Base-by-base conservation (phyloP, 2,329 filamentous ascomycete genomes). In the Diplocarpon mali region DNA sequence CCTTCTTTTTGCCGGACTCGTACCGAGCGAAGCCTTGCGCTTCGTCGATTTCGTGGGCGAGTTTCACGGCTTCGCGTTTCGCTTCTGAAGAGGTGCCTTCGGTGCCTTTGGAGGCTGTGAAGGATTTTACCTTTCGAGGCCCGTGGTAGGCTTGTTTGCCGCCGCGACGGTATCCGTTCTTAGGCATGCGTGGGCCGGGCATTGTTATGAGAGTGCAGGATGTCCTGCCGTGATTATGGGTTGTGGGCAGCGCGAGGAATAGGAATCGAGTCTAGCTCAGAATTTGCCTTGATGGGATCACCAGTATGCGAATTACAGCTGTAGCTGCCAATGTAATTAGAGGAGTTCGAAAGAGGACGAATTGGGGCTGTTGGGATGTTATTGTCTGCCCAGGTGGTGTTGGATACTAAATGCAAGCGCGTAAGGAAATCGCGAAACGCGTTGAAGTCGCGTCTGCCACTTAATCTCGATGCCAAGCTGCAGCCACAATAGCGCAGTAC, bases 61-160 rank as follows among this genome's bases (percentile, higher is more conserved):
- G 76, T 45, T 80, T 79, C 38, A 80, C 83, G 31, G 87, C 81
- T 67, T 98, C 89, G 67, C 86, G 79, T 65, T 87, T 93, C 66
- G 98, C 92, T 71, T 95, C 87, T 58, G 86, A 80, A 7, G 89
- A 93, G 1, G 88, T 96, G 42, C 77, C 82, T 69, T 98, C 93
- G 44, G 78, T 80, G 45, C 83, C 78, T 20, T 80, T 78, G 7
- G 83, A 81, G 29, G 85, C 79, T 46, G 90, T 80, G 54, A 96
- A 85, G 4, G 86, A 93, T 60, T 85, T 85, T 20, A 79, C 71
- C 57, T 75, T 75, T 44, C 71, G 71, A 40, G 72, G 70, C 58
- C 84, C 83, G 72, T 86, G 83, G 64, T 80, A 83, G 49, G 78
- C 76, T 42, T 70, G 66, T 62, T 83, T 85, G 48, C 76, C 76